A percentile compares a stretch with the other conserved stretches of the same genome.
These are phyloP conservation scores for Penicillium sp. DNA, from an alignment of 2,329 filamentous ascomycete genomes.

Conservation along the genomic window DNA sequence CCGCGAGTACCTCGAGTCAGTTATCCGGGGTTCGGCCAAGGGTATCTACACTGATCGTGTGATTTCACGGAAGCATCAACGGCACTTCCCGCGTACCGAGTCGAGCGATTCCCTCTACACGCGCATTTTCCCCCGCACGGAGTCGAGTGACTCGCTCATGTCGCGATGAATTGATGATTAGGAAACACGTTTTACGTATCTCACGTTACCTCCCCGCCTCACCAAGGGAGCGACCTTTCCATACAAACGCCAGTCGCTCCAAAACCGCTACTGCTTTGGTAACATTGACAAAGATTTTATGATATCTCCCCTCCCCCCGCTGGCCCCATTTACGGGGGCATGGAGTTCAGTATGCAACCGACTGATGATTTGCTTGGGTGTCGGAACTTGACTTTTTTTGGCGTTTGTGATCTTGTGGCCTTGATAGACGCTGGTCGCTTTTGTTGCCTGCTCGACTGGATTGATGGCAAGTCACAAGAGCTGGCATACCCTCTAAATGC, in stretches of 20 bases:
- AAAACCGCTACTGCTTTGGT: constrained; percentile 5
- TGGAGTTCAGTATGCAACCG: constrained; percentile 10
- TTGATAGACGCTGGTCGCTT: constrained; percentile 17
- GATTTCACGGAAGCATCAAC: constrained; percentile 37
- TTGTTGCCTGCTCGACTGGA: constrained; percentile 9
- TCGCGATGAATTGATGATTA: constrained; percentile 25
- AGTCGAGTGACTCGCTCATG: constrained; percentile 39
- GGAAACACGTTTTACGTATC: not conserved
- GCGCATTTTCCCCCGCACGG: constrained; percentile 35
- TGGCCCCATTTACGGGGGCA: constrained; percentile 9
- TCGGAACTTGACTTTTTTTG: constrained; percentile 9
- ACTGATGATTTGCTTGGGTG: constrained; percentile 19
- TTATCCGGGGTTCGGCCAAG: constrained; percentile 43
- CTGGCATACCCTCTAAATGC: constrained; percentile 15
- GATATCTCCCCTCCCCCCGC: constrained; percentile 14
- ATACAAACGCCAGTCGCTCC: constrained; percentile 11
- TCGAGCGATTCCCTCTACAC: constrained; percentile 38
- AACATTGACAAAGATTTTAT: constrained; percentile 17
- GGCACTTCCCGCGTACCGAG: constrained; percentile 36
- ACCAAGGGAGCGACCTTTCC: constrained; percentile 9
- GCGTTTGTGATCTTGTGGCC: constrained; percentile 21
- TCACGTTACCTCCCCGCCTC: constrained; percentile 6
- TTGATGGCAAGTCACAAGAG: constrained; percentile 16
- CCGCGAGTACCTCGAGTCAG: constrained; percentile 39
- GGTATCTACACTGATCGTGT: constrained; percentile 37